These are phyloP conservation scores for Raphanus raphanistrum DNA, from an alignment of 345 rosid genomes.

Conservation along the genomic window DNA sequence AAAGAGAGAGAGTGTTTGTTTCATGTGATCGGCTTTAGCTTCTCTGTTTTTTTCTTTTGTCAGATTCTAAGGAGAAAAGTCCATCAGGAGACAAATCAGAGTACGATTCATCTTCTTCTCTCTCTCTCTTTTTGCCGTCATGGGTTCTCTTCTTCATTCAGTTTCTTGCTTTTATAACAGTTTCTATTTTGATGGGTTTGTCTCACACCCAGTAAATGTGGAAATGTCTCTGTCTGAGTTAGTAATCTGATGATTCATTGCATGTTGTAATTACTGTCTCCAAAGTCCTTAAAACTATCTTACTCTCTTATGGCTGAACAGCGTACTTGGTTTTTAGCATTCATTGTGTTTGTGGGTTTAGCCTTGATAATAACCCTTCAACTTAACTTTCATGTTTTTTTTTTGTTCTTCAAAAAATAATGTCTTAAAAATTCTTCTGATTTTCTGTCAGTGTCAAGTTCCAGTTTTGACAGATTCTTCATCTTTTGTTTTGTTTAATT, in stretches of 20 bases:
- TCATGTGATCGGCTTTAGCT: slow-evolving; percentile 27
- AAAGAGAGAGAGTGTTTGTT: slow-evolving; percentile 27
- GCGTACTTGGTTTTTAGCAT: not conserved
- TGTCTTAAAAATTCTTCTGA: not conserved
- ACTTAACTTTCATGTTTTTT: not conserved
- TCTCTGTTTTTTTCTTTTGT: slow-evolving; percentile 9
- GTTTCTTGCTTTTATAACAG: slow-evolving; percentile 20
- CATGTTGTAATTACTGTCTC: slow-evolving; percentile 39
- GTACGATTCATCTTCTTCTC: slow-evolving; percentile 40
- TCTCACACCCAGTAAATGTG: not conserved
- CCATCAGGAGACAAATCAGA: slow-evolving; percentile 63
- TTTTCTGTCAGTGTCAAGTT: not conserved
- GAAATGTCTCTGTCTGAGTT: not conserved
- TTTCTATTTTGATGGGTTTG: slow-evolving; percentile 9
- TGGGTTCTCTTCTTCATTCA: slow-evolving; percentile 22
- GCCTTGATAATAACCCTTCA: not conserved
- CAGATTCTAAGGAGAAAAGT: slow-evolving; percentile 61
- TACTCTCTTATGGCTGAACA: not conserved
- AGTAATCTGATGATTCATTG: slow-evolving; percentile 32
- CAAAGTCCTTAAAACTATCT: not conserved
- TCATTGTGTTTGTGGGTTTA: slow-evolving; percentile 4
- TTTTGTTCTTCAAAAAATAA: not conserved
- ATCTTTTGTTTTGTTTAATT: not conserved
- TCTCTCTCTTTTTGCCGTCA: not conserved
- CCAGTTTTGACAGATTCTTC: not conserved